Percentiles rank a stretch among this genome's conserved stretches.
Conservation (phyloP, 2,329 filamentous ascomycete species). For the Boeremia lycopersici region DNA sequence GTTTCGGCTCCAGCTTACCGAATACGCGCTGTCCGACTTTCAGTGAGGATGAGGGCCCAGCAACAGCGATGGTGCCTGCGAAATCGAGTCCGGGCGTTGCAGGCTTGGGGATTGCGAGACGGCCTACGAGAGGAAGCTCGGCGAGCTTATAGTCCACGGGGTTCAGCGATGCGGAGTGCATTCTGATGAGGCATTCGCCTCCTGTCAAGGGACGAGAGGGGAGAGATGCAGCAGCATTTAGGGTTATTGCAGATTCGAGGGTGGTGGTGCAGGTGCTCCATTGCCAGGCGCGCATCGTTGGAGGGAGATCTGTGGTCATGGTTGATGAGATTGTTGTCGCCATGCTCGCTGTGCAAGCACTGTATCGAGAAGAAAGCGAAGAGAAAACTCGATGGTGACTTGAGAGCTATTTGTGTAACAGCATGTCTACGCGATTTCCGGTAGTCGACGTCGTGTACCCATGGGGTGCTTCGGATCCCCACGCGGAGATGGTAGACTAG, state of each 20-base stretch:
- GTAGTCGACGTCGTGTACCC: slow-evolving; percentile 2
- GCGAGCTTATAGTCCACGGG: slow-evolving; percentile 33
- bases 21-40: slow-evolving; percentile 27
- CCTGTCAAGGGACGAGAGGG: slow-evolving; percentile 12
- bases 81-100: slow-evolving; percentile 33
- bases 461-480: slow-evolving; percentile 11
- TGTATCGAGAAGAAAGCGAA: background rate
- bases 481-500: slow-evolving; percentile 5
- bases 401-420: background rate
- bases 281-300: slow-evolving; percentile 36
- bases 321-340: background rate
- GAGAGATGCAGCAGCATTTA: slow-evolving; percentile 14
- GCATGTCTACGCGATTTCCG: background rate
- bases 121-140: slow-evolving; percentile 23
- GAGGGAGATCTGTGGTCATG: slow-evolving; percentile 8
- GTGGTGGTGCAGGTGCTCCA: slow-evolving; percentile 20
- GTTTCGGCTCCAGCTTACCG: slow-evolving; percentile 32
- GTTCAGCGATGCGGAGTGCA: slow-evolving; percentile 29
- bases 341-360: background rate
- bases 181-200: slow-evolving; percentile 23
- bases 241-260: slow-evolving; percentile 20
- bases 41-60: slow-evolving; percentile 10
- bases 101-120: slow-evolving; percentile 28
- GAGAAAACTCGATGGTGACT: background rate
- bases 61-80: slow-evolving; percentile 19